Conservation (phyloP, 192 early-diverging fungal species). For the Phycomyces nitens region DNA sequence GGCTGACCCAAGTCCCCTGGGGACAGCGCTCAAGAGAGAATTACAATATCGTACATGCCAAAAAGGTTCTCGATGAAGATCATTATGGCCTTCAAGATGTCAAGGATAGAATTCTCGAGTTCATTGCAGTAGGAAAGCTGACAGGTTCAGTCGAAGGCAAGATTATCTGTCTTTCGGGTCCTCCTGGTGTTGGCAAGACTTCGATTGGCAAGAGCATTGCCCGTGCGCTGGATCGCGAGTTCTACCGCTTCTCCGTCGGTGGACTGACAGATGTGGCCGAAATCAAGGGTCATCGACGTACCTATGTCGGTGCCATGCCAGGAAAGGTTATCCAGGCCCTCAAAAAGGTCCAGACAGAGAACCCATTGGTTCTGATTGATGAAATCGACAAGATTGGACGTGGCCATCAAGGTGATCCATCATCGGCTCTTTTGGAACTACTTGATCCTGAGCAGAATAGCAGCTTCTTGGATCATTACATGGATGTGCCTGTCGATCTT, state of each 20-base stretch:
- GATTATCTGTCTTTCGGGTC: constrained; percentile 96
- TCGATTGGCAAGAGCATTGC: constrained; percentile 98
- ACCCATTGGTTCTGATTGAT: constrained; percentile 96
- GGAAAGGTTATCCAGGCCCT: constrained; percentile 98
- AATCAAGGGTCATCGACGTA: constrained; percentile 98
- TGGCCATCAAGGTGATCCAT: constrained; percentile 96
- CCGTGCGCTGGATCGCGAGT: constrained; percentile 88
- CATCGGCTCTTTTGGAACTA: constrained; percentile 93
- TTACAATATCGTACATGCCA: constrained; percentile 86
- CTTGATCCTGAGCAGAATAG: constrained; percentile 98
- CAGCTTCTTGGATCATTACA: constrained; percentile 98
- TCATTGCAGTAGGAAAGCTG: constrained; percentile 97
- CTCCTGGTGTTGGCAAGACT: constrained; percentile 99
- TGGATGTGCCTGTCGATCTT: constrained; percentile 97
- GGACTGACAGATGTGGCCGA: constrained; percentile 98
- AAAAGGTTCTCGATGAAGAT: constrained; percentile 92
- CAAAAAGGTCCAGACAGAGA: constrained; percentile 98
- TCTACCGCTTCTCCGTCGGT: constrained; percentile 96
- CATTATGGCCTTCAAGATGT: constrained; percentile 99
- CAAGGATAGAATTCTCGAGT: constrained; percentile 98
- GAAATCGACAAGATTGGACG: constrained; percentile 98
- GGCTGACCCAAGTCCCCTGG: constrained; percentile 98
- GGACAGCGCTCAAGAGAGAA: constrained; percentile 88
- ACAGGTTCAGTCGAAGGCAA: constrained; percentile 96
- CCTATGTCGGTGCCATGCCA: constrained; percentile 99